Evolutionary conservation across 2,329 filamentous ascomycete genomes (phyloP), one percentile per base, ranked within the genome.

Genomic region (Emmonsia crescens): DNA sequence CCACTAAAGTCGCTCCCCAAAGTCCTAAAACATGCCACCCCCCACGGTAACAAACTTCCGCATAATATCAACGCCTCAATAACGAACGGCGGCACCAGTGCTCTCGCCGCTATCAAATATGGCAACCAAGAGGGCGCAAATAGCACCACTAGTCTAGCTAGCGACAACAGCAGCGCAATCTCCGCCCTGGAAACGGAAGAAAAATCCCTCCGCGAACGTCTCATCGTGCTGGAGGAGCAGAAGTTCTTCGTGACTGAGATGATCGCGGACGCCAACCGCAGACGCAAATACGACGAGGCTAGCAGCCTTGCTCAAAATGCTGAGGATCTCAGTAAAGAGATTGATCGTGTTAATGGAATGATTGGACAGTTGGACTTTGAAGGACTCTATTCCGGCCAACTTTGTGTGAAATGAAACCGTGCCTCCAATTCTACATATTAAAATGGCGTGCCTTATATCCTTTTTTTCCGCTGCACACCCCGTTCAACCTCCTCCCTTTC

Each of bases 141-240:
- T 40, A 82, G 79, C 62, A 77, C 73, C 48, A 76, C 80, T 59
- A 85, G 82, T 65, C 70, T 83, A 56, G 74, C 79, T 57, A 80
- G 80, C 59, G 73, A 78, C 60, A 82, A 82, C 66, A 82, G 81
- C 62, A 83, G 80, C 64, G 79, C 80, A 16, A 77, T 88, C 16
- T 87, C 84, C 0, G 84, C 83, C 2, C 77, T 96, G 4, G 91
- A 96, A 73, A 84, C 83, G 0, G 91, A 96, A 71, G 91, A 96
- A 73, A 93, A 90, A 71, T 84, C 89, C 24, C 77, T 95, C 1
- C 83, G 88, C 19, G 91, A 96, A 69, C 80, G 85, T 3, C 77
- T 96, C 14, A 88, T 94, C 36, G 87, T 96, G 6, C 80, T 96
- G 0, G 91, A 96, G 73, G 92, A 96, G 75, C 92, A 96, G 73